Percentiles rank a stretch among this genome's conserved stretches.
Evolutionary conservation across 2,329 filamentous ascomycete species (phyloP).

Genomic region (Nemania sp.): DNA sequence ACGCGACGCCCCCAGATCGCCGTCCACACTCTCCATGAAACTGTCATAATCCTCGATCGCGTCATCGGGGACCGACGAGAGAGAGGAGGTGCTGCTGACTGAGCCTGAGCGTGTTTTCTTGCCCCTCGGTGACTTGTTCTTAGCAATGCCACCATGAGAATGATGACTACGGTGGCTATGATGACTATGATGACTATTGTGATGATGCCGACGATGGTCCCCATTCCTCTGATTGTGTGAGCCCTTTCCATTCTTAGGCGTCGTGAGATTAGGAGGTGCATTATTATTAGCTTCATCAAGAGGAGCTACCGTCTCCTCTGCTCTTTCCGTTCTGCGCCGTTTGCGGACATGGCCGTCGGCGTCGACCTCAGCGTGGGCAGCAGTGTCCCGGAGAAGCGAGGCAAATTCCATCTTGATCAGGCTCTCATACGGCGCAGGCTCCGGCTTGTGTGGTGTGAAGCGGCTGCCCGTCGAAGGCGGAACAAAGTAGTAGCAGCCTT

Average conservation of each 20-base stretch:
- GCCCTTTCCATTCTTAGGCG: conserved; percentile 18
- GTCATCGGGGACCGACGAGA: conserved; percentile 52
- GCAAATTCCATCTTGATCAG: conserved; percentile 59
- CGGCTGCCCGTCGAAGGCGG: conserved; percentile 59
- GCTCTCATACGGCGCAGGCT: conserved; percentile 62
- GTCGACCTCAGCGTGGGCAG: conserved; percentile 39
- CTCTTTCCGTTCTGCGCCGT: conserved; percentile 47
- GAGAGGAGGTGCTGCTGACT: conserved; percentile 50
- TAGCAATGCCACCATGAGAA: conserved; percentile 32
- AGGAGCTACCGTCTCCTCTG: conserved; percentile 10
- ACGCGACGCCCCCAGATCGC: conserved; percentile 48
- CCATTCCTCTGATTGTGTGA: conserved; percentile 29
- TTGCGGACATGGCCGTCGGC: conserved; percentile 48
- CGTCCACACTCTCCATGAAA: conserved; percentile 49
- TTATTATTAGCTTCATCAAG: conserved; percentile 7
- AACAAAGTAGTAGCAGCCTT: conserved; percentile 66
- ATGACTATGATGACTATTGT: not conserved
- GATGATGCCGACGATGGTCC: conserved; percentile 15
- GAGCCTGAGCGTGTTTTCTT: conserved; percentile 48
- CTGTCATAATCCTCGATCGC: conserved; percentile 48
- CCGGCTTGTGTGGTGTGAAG: conserved; percentile 59
- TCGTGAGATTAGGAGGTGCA: conserved; percentile 3
- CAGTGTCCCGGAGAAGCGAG: conserved; percentile 34
- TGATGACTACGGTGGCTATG: conserved; percentile 21
- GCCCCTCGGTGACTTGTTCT: conserved; percentile 39